Evolutionary conservation across 2,329 filamentous ascomycete genomes (phyloP), one percentile per base, ranked within the genome.

Genomic region (Fusarium acutatum): DNA sequence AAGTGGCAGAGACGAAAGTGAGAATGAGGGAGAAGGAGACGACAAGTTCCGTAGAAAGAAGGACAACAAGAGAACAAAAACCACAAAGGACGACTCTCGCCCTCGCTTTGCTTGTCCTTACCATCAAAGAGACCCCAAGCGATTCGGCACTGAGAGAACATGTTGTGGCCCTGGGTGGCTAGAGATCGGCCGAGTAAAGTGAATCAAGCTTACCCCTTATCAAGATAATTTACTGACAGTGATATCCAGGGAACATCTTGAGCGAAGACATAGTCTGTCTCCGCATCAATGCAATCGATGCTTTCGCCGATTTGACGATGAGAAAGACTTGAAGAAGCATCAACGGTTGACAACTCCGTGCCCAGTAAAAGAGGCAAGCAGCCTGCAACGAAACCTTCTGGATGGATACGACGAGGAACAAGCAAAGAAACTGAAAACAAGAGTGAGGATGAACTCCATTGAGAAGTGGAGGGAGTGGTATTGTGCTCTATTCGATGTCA

Each of bases 41-140:
- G 75, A 77, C 24, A 76, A 76, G 11, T 78, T 34, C 14, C 78
- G 79, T n/a, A 79, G 79, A 64, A 80, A 79, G 32, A 73, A 73
- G 50, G 79, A 79, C 4, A 82, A 74, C 57, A 84, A 84, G 65
- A 81, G 82, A 35, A 79, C 80, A 32, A 83, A 80, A 69, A 83
- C 75, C 41, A 82, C 75, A 46, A 79, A 80, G 10, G 74, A 75
- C 13, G 79, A 81, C 28, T 67, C 66, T 9, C 77, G 77, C 35
- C 69, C 67, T 22, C 78, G 76, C 34, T 80, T 80, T 38, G 82
- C 82, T 18, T 84, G 82, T 26, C 82, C 82, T 4, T 83, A 80
- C 58, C 80, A 80, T 64, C 82, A 83, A 56, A 75, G 77, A 22
- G 77, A 83, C 34, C 81, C 81, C 4, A 66, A 73, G 37, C 74